Percentiles rank a stretch among this genome's conserved stretches.
Conservation (phyloP, 495 filamentous ascomycete genomes). For the Aspergillus campestris region DNA sequence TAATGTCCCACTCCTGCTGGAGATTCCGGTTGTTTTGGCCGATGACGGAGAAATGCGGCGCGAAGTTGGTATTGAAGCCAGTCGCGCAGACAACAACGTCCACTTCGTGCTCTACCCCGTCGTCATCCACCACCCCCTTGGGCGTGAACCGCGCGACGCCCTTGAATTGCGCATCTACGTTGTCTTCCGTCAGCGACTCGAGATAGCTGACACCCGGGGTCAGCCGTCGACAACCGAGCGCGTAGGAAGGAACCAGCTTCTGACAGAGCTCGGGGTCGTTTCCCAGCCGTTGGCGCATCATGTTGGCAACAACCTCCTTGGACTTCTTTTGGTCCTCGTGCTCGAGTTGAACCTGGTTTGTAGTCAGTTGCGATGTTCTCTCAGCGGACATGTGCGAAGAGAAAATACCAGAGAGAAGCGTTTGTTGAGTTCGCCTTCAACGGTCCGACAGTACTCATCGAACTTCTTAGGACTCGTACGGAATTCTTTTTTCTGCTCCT, state of each 20-base stretch:
- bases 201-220: constrained; percentile 34
- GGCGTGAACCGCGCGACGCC: constrained; percentile 39
- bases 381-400: too few species aligned
- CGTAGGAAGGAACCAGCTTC: constrained; percentile 29
- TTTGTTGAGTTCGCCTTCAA: too few species aligned
- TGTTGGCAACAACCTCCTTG: too few species aligned
- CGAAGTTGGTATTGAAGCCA: constrained; percentile 36
- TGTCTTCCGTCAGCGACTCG: constrained; percentile 29
- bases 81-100: constrained; percentile 43
- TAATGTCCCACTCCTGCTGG: constrained; percentile 3
- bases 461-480: too few species aligned
- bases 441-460: too few species aligned
- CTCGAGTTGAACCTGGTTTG: too few species aligned
- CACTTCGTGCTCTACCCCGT: constrained; percentile 16
- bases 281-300: constrained; percentile 12
- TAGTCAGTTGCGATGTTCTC: too few species aligned
- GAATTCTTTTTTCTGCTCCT: too few species aligned
- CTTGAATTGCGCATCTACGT: constrained; percentile 40
- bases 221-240: constrained; percentile 31
- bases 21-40: constrained; percentile 22
- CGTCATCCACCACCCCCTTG: constrained; percentile 31
- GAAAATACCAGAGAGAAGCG: too few species aligned
- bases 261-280: constrained; percentile 15
- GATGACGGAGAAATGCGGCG: constrained; percentile 21
- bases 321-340: too few species aligned